These are phyloP conservation scores for Fusarium sulawesiense DNA, from an alignment of 2,329 filamentous ascomycete genomes.

Conservation along the genomic window DNA sequence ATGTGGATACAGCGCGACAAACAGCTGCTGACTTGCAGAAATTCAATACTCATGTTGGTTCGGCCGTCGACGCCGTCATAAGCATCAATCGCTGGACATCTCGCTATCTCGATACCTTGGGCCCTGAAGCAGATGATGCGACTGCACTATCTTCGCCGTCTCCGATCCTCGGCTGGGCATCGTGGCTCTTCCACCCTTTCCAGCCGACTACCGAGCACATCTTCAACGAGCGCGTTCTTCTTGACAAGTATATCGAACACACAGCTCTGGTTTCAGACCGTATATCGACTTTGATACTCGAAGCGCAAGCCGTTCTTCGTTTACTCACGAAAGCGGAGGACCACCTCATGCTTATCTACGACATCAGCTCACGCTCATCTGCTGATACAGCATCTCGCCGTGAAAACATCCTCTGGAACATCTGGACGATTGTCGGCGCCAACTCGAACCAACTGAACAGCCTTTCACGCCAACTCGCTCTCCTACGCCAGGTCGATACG, in stretches of 20 bases:
- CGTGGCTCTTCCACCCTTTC: slow-evolving; percentile 70
- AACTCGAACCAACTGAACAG: slow-evolving; percentile 71
- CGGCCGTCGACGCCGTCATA: slow-evolving; percentile 79
- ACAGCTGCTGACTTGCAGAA: slow-evolving; percentile 75
- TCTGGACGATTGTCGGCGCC: slow-evolving; percentile 81
- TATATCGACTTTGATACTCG: slow-evolving; percentile 73
- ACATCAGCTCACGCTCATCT: slow-evolving; percentile 73
- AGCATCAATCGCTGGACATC: slow-evolving; percentile 81
- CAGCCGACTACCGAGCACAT: slow-evolving; percentile 61
- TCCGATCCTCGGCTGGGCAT: slow-evolving; percentile 51
- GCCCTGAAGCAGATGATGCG: slow-evolving; percentile 48
- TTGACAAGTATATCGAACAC: slow-evolving; percentile 81
- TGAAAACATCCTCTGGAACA: slow-evolving; percentile 73
- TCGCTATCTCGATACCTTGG: slow-evolving; percentile 73
- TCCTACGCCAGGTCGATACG: slow-evolving; percentile 72
- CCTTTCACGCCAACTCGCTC: slow-evolving; percentile 70
- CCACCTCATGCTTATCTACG: slow-evolving; percentile 75
- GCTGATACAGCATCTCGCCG: slow-evolving; percentile 67
- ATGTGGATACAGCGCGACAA: slow-evolving; percentile 74
- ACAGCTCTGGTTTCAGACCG: slow-evolving; percentile 76
- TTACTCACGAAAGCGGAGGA: slow-evolving; percentile 76
- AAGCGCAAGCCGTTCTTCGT: slow-evolving; percentile 74
- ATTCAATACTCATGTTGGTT: slow-evolving; percentile 82
- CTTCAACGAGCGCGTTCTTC: slow-evolving; percentile 67
- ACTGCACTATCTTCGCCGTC: slow-evolving; percentile 49